Percentiles rank a stretch among this genome's conserved stretches.
Evolutionary conservation across 306 rosid species (phyloP).

Genomic region (Castanopsis chinensis): DNA sequence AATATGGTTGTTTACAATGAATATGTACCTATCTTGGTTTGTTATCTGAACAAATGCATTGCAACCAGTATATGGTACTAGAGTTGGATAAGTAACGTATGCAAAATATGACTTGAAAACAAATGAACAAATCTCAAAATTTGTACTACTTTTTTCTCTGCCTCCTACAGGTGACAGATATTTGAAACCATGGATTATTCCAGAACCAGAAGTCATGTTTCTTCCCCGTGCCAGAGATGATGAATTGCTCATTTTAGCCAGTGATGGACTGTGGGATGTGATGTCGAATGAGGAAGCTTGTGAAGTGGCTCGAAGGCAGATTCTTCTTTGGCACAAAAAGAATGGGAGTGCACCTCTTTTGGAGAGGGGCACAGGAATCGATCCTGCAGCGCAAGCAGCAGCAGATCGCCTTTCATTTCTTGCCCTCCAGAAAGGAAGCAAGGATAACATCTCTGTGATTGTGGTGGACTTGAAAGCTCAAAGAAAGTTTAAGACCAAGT

Average conservation of each 20-base stretch:
- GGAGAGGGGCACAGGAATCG: conserved; percentile 40
- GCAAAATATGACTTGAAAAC: background rate
- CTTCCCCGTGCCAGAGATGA: conserved; percentile 52
- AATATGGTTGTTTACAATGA: background rate
- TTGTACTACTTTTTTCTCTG: background rate
- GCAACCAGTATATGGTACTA: background rate
- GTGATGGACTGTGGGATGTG: conserved; percentile 68
- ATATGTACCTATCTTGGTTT: background rate
- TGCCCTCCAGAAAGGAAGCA: conserved; percentile 63
- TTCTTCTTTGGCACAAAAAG: conserved; percentile 57
- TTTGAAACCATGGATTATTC: conserved; percentile 62
- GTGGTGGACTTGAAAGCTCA: conserved; percentile 51
- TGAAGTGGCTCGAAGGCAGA: conserved; percentile 48
- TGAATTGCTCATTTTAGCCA: conserved; percentile 54
- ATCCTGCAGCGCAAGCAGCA: conserved; percentile 60
- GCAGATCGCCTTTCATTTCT: conserved; percentile 48
- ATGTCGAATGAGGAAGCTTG: conserved; percentile 56
- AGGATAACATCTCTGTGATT: conserved; percentile 47
- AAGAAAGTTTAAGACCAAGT: conserved; percentile 45
- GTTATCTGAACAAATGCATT: background rate
- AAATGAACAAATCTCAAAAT: background rate
- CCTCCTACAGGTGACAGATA: conserved; percentile 50
- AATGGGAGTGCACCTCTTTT: conserved; percentile 30
- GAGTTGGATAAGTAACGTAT: background rate
- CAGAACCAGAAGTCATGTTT: conserved; percentile 53